phyloP scores from a whole-genome alignment of 2,329 filamentous ascomycete genomes.

The Xylariaceae sp. region DNA sequence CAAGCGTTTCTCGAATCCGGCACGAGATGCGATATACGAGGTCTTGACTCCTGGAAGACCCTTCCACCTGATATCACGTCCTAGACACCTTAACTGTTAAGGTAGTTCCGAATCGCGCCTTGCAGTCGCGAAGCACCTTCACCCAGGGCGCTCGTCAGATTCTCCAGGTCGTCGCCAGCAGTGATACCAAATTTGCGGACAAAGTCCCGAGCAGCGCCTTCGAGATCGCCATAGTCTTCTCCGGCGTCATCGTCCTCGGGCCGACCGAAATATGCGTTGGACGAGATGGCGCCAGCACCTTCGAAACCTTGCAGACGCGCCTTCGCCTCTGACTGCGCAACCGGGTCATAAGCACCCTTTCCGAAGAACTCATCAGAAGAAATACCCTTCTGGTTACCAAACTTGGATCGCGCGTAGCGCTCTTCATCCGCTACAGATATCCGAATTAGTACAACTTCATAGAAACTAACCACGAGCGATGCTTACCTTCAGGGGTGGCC shows the following conservation, averaged over 20 bases:
- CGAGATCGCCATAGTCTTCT: slow-evolving; percentile 85
- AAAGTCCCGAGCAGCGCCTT: slow-evolving; percentile 93
- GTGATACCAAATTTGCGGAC: slow-evolving; percentile 92
- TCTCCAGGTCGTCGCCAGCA: slow-evolving; percentile 91
- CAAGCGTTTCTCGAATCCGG: not conserved
- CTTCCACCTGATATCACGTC: not conserved
- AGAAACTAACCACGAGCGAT: not conserved
- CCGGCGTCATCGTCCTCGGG: slow-evolving; percentile 69
- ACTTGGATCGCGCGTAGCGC: slow-evolving; percentile 79
- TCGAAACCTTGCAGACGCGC: slow-evolving; percentile 85
- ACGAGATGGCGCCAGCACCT: slow-evolving; percentile 85
- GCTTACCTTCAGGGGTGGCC: slow-evolving; percentile 60
- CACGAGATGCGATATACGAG: not conserved
- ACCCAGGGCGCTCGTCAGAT: slow-evolving; percentile 74
- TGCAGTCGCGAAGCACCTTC: slow-evolving; percentile 82
- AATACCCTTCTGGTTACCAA: slow-evolving; percentile 89
- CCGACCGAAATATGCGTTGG: slow-evolving; percentile 94
- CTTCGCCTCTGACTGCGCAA: slow-evolving; percentile 79
- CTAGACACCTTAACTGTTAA: slow-evolving; percentile 45
- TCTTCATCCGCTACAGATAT: slow-evolving; percentile 61
- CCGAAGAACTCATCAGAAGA: slow-evolving; percentile 98
- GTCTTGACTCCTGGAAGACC: not conserved
- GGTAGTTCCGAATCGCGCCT: slow-evolving; percentile 62
- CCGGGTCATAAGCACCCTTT: slow-evolving; percentile 78
- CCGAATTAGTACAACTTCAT: slow-evolving; percentile 23